Conservation (phyloP, 345 rosid species). For the Conringia planisiliqua region DNA sequence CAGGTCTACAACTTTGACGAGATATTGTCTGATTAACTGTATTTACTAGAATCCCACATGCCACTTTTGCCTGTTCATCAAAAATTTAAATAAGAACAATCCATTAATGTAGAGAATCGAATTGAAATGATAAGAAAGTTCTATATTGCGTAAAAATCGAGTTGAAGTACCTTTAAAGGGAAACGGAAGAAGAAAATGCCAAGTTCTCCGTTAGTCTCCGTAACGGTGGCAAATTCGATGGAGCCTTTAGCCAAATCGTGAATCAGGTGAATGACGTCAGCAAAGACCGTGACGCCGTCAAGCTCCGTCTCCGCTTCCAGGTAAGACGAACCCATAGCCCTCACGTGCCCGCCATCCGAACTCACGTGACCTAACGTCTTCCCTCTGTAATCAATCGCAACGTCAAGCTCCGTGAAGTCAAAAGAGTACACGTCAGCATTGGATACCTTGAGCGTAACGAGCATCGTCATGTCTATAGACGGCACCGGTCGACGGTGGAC, state of each 20-base stretch:
- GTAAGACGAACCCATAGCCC: constrained; percentile 57
- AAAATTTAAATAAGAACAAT: neutral
- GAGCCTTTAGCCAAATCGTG: constrained; percentile 49
- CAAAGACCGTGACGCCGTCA: constrained; percentile 50
- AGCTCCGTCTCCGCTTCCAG: constrained; percentile 65
- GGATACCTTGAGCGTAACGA: constrained; percentile 51
- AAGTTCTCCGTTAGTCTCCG: constrained; percentile 51
- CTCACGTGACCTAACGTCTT: constrained; percentile 70
- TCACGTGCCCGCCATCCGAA: constrained; percentile 53
- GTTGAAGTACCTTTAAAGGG: constrained; percentile 46
- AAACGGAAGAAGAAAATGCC: constrained; percentile 53
- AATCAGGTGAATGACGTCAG: constrained; percentile 53
- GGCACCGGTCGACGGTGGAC: constrained; percentile 47
- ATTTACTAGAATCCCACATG: constrained; percentile 28
- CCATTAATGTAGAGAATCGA: neutral
- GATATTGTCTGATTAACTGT: constrained; percentile 37
- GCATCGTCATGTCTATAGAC: constrained; percentile 52
- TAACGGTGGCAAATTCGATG: constrained; percentile 56
- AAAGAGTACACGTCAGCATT: constrained; percentile 70
- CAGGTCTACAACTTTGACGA: constrained; percentile 35
- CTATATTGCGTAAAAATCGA: constrained; percentile 12
- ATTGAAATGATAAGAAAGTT: constrained; percentile 4
- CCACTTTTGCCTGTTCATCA: constrained; percentile 34
- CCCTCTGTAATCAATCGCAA: constrained; percentile 60
- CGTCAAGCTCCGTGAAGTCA: constrained; percentile 52